Percentiles rank a stretch among this genome's conserved stretches.
phyloP scores from a whole-genome alignment of 805 yeast genomes.

The Metschnikowia kunwiensis region DNA sequence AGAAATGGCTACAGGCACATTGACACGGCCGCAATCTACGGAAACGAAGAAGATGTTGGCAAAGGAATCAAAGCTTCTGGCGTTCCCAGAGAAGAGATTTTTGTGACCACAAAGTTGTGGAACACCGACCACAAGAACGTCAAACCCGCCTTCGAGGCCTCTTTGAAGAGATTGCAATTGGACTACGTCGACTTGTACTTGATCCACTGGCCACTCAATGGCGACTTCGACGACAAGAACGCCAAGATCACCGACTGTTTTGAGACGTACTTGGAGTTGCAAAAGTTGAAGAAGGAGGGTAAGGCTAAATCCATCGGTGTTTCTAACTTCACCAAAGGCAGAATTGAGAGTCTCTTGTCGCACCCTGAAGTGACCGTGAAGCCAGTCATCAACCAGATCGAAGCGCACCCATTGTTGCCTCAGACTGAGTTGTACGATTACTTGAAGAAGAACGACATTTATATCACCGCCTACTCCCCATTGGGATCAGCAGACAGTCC shows the following conservation, averaged over 20 bases:
- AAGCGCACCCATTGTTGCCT: conserved; percentile 33
- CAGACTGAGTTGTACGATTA: conserved; percentile 41
- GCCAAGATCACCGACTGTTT: conserved; percentile 25
- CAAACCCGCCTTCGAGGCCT: conserved; percentile 51
- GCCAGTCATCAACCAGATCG: conserved; percentile 56
- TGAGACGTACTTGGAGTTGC: conserved; percentile 38
- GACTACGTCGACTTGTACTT: conserved; percentile 71
- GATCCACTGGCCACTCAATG: conserved; percentile 56
- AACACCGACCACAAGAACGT: conserved; percentile 54
- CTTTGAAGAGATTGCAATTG: conserved; percentile 55
- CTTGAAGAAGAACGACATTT: conserved; percentile 34
- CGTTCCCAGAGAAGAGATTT: conserved; percentile 56
- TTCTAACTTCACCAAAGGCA: conserved; percentile 37
- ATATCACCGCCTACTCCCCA: conserved; percentile 57
- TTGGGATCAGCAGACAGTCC: conserved; percentile 68
- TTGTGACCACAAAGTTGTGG: conserved; percentile 72
- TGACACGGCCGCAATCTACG: conserved; percentile 17
- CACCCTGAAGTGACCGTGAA: conserved; percentile 23
- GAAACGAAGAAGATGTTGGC: conserved; percentile 18
- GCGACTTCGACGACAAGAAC: conserved; percentile 25
- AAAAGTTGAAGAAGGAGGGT: conserved; percentile 54
- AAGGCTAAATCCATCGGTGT: conserved; percentile 56
- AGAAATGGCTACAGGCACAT: conserved; percentile 28
- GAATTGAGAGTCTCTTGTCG: conserved; percentile 22
- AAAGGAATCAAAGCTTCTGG: conserved; percentile 15